Percentiles rank a stretch among this genome's conserved stretches.
Evolutionary conservation across 768 basidiomycete genomes (phyloP).

Genomic region (Pleurotus citrinopileatus): DNA sequence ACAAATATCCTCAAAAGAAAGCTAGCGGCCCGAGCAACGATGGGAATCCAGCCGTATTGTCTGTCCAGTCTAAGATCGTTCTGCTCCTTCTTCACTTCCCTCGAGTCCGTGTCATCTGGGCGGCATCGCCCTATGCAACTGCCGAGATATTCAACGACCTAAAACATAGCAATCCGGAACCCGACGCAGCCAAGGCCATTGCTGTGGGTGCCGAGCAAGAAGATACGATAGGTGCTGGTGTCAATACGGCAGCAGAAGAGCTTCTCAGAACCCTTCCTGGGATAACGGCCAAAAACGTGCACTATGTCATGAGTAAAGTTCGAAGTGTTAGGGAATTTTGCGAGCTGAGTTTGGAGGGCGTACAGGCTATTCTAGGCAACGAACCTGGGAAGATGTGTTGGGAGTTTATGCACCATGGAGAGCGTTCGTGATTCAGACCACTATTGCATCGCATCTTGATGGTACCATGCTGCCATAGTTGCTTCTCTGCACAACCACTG

Average conservation of each 20-base stretch:
- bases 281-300: conserved; percentile 78
- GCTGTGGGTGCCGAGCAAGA: conserved; percentile 80
- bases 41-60: conserved; percentile 36
- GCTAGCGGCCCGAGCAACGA: conserved; percentile 22
- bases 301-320: conserved; percentile 83
- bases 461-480: too few species aligned
- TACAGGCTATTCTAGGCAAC: conserved; percentile 75
- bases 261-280: conserved; percentile 82
- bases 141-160: conserved; percentile 92
- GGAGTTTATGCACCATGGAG: conserved; percentile 79
- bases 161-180: conserved; percentile 76
- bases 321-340: conserved; percentile 74
- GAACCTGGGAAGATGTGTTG: conserved; percentile 80
- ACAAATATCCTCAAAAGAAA: conserved; percentile 60
- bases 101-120: conserved; percentile 93
- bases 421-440: too few species aligned
- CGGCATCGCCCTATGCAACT: conserved; percentile 90
- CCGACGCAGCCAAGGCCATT: conserved; percentile 74
- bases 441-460: too few species aligned
- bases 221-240: conserved; percentile 58
- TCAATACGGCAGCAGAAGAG: conserved; percentile 79
- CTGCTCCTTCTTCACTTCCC: conserved; percentile 89
- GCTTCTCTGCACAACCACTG: too few species aligned
- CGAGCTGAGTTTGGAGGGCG: conserved; percentile 51
- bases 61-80: conserved; percentile 89